Percentiles rank a stretch among this genome's conserved stretches.
phyloP scores from a whole-genome alignment of 2,329 filamentous ascomycete genomes.

The Periconia macrospinosa region DNA sequence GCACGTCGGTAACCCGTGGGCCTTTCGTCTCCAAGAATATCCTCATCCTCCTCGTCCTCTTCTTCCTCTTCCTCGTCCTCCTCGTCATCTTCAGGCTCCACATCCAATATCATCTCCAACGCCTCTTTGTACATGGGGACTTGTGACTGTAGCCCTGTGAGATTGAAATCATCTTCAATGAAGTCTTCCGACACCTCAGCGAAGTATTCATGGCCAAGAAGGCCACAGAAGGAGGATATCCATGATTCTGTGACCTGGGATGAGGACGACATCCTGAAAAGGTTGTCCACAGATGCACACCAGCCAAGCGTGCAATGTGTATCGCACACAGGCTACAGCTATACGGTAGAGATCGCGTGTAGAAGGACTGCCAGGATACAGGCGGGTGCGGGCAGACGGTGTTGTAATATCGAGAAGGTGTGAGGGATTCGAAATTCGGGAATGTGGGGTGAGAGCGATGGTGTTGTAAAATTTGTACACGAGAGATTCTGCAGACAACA shows the following conservation, averaged over 20 bases:
- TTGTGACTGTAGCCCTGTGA: conserved; percentile 91
- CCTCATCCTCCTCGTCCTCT: conserved; percentile 62
- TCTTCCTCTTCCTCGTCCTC: conserved; percentile 77
- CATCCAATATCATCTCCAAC: conserved; percentile 97
- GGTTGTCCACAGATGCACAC: conserved; percentile 1
- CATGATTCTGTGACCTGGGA: conserved; percentile 77
- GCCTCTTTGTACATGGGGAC: conserved; percentile 99
- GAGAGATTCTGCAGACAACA: neutral
- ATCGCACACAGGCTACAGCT: neutral
- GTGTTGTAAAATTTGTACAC: neutral
- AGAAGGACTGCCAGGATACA: neutral
- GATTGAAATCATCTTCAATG: conserved; percentile 99
- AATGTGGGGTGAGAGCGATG: conserved; percentile 24
- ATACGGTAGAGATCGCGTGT: neutral
- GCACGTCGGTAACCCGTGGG: conserved; percentile 57
- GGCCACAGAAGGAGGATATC: conserved; percentile 96
- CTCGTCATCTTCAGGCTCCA: conserved; percentile 94
- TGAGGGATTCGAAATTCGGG: conserved; percentile 30
- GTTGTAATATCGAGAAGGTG: conserved; percentile 15
- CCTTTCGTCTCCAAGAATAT: conserved; percentile 54
- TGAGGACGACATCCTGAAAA: conserved; percentile 56
- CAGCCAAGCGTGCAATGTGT: neutral
- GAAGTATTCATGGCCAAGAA: conserved; percentile 97
- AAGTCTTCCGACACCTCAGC: conserved; percentile 98
- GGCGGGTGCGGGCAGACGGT: conserved; percentile 17